Percentiles rank a stretch among this genome's conserved stretches.
Conservation (phyloP, 1,284 basidiomycete species). For the Sphagnurus paluster region DNA sequence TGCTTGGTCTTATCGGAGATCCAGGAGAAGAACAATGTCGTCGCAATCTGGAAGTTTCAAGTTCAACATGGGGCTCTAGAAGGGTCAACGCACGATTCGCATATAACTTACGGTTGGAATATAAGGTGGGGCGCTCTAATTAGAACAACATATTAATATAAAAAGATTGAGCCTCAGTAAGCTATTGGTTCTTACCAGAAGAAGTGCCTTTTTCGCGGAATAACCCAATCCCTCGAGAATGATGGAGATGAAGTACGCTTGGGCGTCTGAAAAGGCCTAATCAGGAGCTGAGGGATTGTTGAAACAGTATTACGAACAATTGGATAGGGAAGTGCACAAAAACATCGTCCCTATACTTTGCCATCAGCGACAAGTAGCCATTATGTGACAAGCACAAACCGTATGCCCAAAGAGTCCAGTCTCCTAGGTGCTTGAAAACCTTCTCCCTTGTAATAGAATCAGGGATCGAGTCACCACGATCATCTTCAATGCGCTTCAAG, state of each 20-base stretch:
- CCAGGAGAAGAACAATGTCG: slow-evolving; percentile 40
- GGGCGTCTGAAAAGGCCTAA: slow-evolving; percentile 26
- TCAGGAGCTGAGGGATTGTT: slow-evolving; percentile 2
- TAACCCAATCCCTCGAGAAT: slow-evolving; percentile 40
- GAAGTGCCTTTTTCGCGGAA: slow-evolving; percentile 29
- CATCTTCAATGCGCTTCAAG: slow-evolving; percentile 41
- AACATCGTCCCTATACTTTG: slow-evolving; percentile 40
- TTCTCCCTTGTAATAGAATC: slow-evolving; percentile 37
- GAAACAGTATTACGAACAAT: slow-evolving; percentile 26
- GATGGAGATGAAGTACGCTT: slow-evolving; percentile 44
- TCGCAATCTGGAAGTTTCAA: slow-evolving; percentile 27
- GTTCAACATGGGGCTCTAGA: no score
- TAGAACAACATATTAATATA: slow-evolving; percentile 6
- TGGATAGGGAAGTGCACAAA: slow-evolving; percentile 39
- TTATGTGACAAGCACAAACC: slow-evolving; percentile 25
- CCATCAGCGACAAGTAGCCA: background rate
- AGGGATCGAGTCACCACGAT: slow-evolving; percentile 43
- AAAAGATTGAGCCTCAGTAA: no score
- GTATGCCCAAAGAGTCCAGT: slow-evolving; percentile 47
- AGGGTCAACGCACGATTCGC: background rate
- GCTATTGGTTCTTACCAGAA: slow-evolving; percentile 34
- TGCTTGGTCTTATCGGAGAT: slow-evolving; percentile 41
- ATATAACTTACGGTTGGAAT: slow-evolving; percentile 35
- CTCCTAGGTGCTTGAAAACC: slow-evolving; percentile 35
- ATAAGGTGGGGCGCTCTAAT: slow-evolving; percentile 40